These are phyloP conservation scores for Trichoderma virens DNA, from an alignment of 495 filamentous ascomycete species.

Conservation along the genomic window DNA sequence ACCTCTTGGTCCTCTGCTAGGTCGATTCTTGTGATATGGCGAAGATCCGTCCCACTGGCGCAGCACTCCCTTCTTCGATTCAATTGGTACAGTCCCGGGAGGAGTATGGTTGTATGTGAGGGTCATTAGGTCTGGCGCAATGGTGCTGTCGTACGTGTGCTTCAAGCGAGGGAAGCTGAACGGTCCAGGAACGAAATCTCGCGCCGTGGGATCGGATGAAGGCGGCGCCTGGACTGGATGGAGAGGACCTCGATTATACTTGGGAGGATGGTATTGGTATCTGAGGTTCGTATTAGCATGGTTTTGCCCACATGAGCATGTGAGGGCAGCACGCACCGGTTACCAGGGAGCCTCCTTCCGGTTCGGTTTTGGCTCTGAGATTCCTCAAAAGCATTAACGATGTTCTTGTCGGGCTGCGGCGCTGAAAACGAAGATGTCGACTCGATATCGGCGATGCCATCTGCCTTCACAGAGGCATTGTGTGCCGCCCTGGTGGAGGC, in stretches of 20 bases:
- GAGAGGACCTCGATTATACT: conserved; percentile 87
- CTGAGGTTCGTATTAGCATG: conserved; percentile 31
- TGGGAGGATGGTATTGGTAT: conserved; percentile 88
- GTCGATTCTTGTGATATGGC: conserved; percentile 87
- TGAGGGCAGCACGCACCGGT: conserved; percentile 47
- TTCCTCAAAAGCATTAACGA: not conserved
- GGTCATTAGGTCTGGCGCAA: conserved; percentile 84
- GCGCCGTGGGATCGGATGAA: conserved; percentile 75
- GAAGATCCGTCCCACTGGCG: conserved; percentile 83
- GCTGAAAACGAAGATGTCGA: not conserved
- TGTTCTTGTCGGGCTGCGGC: not conserved
- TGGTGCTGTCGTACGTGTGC: conserved; percentile 80
- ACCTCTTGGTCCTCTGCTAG: conserved; percentile 65
- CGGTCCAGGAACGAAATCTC: conserved; percentile 84
- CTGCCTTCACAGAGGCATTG: not conserved
- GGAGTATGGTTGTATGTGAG: conserved; percentile 73
- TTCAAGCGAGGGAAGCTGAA: conserved; percentile 82
- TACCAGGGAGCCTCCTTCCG: conserved; percentile 26
- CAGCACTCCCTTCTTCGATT: conserved; percentile 54
- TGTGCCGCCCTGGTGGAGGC: not conserved
- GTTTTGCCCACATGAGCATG: not conserved
- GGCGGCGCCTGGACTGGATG: conserved; percentile 84
- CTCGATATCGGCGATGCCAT: conserved; percentile 1
- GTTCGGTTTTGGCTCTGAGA: conserved; percentile 29
- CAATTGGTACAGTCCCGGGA: conserved; percentile 54